Evolutionary conservation across 228 moss, liverwort and hornwort genomes (phyloP), one percentile per base, ranked within the genome.

Genomic region (Sphagnum magellanicum): DNA sequence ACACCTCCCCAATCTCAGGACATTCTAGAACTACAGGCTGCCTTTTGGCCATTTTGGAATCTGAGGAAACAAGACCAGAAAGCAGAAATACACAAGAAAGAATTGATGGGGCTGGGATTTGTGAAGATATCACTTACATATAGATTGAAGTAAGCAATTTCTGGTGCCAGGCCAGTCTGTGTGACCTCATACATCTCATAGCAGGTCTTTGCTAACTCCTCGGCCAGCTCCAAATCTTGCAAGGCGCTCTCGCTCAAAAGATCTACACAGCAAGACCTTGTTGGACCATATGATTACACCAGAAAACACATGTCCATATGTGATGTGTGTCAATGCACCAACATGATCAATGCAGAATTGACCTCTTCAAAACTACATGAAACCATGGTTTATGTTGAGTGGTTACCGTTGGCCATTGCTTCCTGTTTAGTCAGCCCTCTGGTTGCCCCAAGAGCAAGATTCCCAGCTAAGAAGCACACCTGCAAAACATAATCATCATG

Each of bases 401-500:
- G 55, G 9, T 8, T 86, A 86, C 86, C 86, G 79, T 80, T 83
- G 32, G 74, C 79, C 82, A 90, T 82, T 48, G 97, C 91, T 73
- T 87, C 83, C 68, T 77, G 69, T 70, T 84, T 83, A 50, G 93
- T 79, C 61, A 93, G 79, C 12, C 97, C 97, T 76, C 79, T 90
- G 53, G 97, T 98, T 60, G 97, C 93, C 60, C 97, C 97, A 5
- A 98, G 74, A 66, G 97, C 97, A 52, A 98, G 87, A 58, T 91
- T 98, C 53, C 97, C 97, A 68, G 97, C 97, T 79, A 98, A 76
- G 74, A 98, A 98, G 78, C 97, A 98, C 63, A 98, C 97, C 97
- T 98, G 72, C 67, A 80, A 74, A 59, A 77, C 74, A 74, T 60
- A 68, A 61, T 65, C 73, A 75, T 67, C 75, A 69, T 69, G 49